Base-by-base conservation (phyloP, 2,329 filamentous ascomycete genomes). In the Ophiostoma ulmi region DNA sequence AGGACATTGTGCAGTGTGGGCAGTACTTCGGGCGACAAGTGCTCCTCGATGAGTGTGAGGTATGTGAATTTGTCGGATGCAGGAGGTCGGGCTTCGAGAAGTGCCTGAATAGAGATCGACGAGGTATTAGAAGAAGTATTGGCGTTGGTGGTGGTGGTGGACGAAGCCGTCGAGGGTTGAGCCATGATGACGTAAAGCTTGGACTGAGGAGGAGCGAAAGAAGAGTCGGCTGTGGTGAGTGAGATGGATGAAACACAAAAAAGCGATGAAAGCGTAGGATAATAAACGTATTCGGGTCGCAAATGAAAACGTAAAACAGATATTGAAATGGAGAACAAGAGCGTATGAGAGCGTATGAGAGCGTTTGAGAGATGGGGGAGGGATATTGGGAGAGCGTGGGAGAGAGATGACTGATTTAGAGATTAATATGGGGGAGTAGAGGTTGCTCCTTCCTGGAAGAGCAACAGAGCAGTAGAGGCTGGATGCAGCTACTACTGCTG, bases 1-100 rank as follows among this genome's bases (percentile, higher is more conserved):
- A 80, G 75, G 63, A 80, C 87, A 31, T 89, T 84, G 75, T 92
- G 86, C 65, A 94, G 83, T 3, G 86, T 81, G 1, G 90, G 89
- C 63, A 94, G 81, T 72, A 90, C 84, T 72, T 89, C 87, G 22
- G 87, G 84, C 5, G 85, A 88, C 65, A 93, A 82, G 74, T 91
- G 90, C 79, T 91, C 88, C 78, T 93, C 90, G 76, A 94, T 81
- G 73, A 94, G 88, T 70, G 91, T 93, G 70, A 94, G 85, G 78
- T 93, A 94, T 31, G 90, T 93, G 76, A 93, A 86, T 73, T 86
- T 85, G 77, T 94, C 91, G 52, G 83, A 85, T 26, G 82, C 81
- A 2, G 84, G 84, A 7, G 84, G 84, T 36, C 80, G 80, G 63
- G 83, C 82, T 73, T 85, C 83, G 66, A 79, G 77, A 72, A 86